Base-by-base conservation (phyloP, 768 basidiomycete genomes). In the Suillus subaureus region DNA sequence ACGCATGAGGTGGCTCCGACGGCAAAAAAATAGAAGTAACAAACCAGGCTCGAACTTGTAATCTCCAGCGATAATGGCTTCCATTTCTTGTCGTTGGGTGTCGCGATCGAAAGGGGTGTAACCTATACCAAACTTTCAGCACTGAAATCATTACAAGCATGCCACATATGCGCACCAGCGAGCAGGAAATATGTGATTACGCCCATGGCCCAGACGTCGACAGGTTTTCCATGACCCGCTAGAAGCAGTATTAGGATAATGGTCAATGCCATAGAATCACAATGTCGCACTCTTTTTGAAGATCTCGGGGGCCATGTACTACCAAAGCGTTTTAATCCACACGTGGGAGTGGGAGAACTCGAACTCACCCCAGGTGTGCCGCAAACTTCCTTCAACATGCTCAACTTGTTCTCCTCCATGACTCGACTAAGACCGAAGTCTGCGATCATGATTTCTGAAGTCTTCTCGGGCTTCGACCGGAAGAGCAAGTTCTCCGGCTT, bases 401-500 rank as follows among this genome's bases (percentile, higher is more conserved):
- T 90, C 70, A 96, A 84, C 77, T 94, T 94, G 67, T 93, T 89
- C 70, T 94, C 94, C 43, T 96, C 90, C 85, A 99, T 91, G 49
- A 98, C 86, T 40, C 94, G 88, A 73, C 90, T 90, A 65, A 97
- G 84, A 21, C 96, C 97, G 75, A 99, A 99, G 78, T 99, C 97
- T 0, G 97, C 97, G 65, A 99, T 89, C 89, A 97, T 93, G 71
- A 99, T 90, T 72, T 97, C 96, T 18, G 96, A 90, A 49, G 94
- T 93, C 39, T 74, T 72, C 76, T 98, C 96, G 6, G 86, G 90
- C 69, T 86, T 84, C 18, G 91, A 90, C 64, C 93, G 89, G 89
- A 99, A 99, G 39, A 99, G 84, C 28, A 99, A 86, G 79, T 99
- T 99, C 81, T 99, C 97, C 4, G 97, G 97, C 79, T 99, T 99